Percentiles rank a stretch among this genome's conserved stretches.
phyloP scores from a whole-genome alignment of 192 early-diverging fungal species.

The Diversispora eburnea region DNA sequence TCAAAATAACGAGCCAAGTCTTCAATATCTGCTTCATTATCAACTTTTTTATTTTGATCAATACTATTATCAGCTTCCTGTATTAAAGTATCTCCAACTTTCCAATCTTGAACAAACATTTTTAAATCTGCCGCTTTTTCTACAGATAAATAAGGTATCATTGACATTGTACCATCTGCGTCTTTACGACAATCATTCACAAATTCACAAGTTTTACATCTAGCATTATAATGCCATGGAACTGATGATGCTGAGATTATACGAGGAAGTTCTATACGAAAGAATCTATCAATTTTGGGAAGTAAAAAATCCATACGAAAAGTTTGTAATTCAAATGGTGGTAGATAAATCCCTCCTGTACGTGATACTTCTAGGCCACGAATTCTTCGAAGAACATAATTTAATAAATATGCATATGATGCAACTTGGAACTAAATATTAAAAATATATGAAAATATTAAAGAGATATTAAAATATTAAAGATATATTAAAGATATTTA shows the following conservation, averaged over 20 bases:
- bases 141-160: conserved; percentile 29
- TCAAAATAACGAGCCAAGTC: conserved; percentile 16
- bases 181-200: conserved; percentile 30
- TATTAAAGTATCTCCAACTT: neutral
- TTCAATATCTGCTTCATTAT: conserved; percentile 8
- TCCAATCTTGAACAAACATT: conserved; percentile 12
- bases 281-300: conserved; percentile 32
- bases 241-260: conserved; percentile 8
- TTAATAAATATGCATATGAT: conserved; percentile 28
- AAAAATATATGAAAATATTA: too few relatives aligned
- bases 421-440: conserved; percentile 33
- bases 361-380: conserved; percentile 19
- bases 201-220: conserved; percentile 31
- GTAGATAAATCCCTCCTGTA: conserved; percentile 29
- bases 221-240: conserved; percentile 29
- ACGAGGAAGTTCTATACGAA: conserved; percentile 16
- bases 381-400: conserved; percentile 18
- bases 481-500: neutral
- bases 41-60: neutral
- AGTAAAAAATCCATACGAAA: conserved; percentile 35
- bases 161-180: conserved; percentile 23
- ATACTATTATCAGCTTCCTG: neutral
- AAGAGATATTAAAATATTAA: neutral
- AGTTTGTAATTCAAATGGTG: conserved; percentile 15
- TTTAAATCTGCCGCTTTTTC: conserved; percentile 25